A percentile compares a stretch with the other conserved stretches of the same genome.
Conservation (phyloP, 495 filamentous ascomycete species). For the Hypomontagnella monticulosa region DNA sequence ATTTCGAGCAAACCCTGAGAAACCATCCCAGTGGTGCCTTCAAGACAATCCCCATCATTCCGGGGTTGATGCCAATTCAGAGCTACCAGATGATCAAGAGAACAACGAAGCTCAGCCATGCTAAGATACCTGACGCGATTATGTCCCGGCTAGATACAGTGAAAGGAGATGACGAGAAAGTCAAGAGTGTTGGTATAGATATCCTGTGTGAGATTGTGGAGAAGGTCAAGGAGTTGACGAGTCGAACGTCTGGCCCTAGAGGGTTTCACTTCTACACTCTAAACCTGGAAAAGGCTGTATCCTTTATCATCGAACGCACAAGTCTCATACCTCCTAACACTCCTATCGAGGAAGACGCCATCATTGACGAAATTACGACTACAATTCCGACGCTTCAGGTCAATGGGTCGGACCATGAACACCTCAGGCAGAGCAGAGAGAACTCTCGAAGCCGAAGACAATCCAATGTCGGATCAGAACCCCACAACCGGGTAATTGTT, state of each 20-base stretch:
- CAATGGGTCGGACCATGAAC: conserved; percentile 48
- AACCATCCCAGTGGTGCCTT: conserved; percentile 87
- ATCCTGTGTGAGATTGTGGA: conserved; percentile 77
- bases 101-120: conserved; percentile 95
- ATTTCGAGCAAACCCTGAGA: conserved; percentile 80
- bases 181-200: conserved; percentile 78
- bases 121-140: conserved; percentile 76
- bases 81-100: conserved; percentile 94
- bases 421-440: conserved; percentile 26
- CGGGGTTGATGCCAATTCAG: conserved; percentile 96
- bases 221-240: conserved; percentile 70
- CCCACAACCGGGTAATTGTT: conserved; percentile 86
- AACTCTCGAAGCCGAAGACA: conserved; percentile 48
- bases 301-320: conserved; percentile 87
- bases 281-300: conserved; percentile 95
- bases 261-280: conserved; percentile 99
- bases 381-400: conserved; percentile 50
- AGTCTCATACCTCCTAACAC: conserved; percentile 76
- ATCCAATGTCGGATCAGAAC: conserved; percentile 67
- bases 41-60: conserved; percentile 89
- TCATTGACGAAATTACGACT: conserved; percentile 58
- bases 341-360: conserved; percentile 56
- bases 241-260: conserved; percentile 61
- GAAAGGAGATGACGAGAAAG: conserved; percentile 89
- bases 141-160: conserved; percentile 78